Base-by-base conservation (phyloP, 176 grass and related monocot species). In the Oryza glaberrima region DNA sequence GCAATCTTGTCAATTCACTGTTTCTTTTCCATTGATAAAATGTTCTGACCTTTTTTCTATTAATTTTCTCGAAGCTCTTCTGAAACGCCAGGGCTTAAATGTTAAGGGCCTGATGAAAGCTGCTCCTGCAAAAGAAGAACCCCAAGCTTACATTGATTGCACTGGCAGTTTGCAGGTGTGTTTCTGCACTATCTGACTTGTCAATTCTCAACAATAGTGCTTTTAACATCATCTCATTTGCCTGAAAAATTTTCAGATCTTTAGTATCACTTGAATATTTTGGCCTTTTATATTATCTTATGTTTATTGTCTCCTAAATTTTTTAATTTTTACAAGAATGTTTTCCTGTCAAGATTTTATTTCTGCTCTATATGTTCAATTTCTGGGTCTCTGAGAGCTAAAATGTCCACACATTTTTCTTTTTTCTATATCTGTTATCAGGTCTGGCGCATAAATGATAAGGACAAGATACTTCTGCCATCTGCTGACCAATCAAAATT, bases 61-160 rank as follows among this genome's bases (percentile, higher is more conserved):
- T 36, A 36, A 36, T 36, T 36, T 36, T 89, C 26, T 64, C 82
- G 46, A 80, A 98, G 95, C 95, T 86, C 95, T 93, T 81, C 92
- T 98, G 15, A 98, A 86, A 88, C 90, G 84, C 77, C 95, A 99
- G 92, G 96, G 96, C 49, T 91, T 99, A 82, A 91, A 99, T 81
- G 93, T 99, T 30, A 95, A 96, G 73, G 96, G 96, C 41, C 91
- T 99, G 74, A 91, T 90, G 88, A 99, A 99, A 88, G 75, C 71
- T 40, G 66, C 83, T 70, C 87, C 90, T 78, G 23, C 75, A 49
- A 92, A 92, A 76, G 93, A 99, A 90, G 96, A 96, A 77, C 88
- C 88, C 4, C 81, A 91, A 70, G 40, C 96, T 77, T 81, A 94
- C 77, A 96, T 98, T 85, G 96, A 98, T 79, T 98, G 96, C 73